A percentile compares a stretch with the other conserved stretches of the same genome.
Conservation (phyloP, 2,329 filamentous ascomycete genomes). For the Diplocarpon mali region DNA sequence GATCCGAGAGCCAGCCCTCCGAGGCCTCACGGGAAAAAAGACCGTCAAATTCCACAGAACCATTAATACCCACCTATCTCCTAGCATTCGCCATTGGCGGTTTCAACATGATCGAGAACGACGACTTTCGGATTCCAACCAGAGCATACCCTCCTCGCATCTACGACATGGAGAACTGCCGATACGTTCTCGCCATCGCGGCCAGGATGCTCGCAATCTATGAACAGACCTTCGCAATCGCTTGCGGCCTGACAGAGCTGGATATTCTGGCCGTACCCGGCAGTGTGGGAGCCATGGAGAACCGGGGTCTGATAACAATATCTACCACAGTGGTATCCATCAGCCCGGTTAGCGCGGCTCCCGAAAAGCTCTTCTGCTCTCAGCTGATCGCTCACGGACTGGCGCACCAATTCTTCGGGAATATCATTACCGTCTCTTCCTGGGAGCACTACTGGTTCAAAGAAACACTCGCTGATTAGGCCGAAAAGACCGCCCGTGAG, state of each 20-base stretch:
- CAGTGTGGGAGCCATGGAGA: conserved; percentile 61
- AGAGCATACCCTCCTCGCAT: conserved; percentile 50
- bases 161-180: conserved; percentile 9
- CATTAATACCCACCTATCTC: too few relatives aligned
- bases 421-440: conserved; percentile 65
- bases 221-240: conserved; percentile 56
- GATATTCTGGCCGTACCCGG: conserved; percentile 65
- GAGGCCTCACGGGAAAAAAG: too few relatives aligned
- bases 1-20: too few relatives aligned
- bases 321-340: conserved; percentile 57
- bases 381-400: conserved; percentile 57
- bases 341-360: background rate
- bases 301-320: conserved; percentile 63
- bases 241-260: conserved; percentile 62
- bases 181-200: conserved; percentile 42
- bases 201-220: conserved; percentile 57
- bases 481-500: conserved; percentile 7
- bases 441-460: conserved; percentile 67
- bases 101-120: too few relatives aligned
- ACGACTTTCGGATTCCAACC: conserved; percentile 56
- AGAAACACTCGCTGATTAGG: conserved; percentile 62
- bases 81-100: too few relatives aligned
- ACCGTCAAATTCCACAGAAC: too few relatives aligned
- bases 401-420: conserved; percentile 67
- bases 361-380: background rate